Evolutionary conservation across 805 yeast species (phyloP).

Genomic region (Yamadazyma kitorensis): DNA sequence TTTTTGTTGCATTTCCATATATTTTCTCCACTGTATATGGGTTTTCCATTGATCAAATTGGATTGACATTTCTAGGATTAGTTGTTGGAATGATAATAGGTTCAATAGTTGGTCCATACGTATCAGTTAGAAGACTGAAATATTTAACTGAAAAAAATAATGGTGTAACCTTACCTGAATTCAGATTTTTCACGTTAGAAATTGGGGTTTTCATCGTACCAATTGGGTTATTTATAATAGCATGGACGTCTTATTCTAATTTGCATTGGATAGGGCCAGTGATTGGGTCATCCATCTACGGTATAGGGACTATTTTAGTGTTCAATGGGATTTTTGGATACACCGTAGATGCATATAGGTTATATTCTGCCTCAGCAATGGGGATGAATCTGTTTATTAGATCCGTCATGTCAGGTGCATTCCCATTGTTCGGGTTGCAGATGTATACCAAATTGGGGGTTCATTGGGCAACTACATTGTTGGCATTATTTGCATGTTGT

Average conservation of each 20-base stretch:
- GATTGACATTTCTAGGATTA: slow-evolving; percentile 31
- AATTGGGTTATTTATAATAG: slow-evolving; percentile 74
- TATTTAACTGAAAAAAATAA: slow-evolving; percentile 30
- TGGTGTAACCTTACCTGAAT: slow-evolving; percentile 65
- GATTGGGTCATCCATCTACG: slow-evolving; percentile 36
- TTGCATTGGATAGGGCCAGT: slow-evolving; percentile 70
- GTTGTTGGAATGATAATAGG: slow-evolving; percentile 36
- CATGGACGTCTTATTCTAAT: slow-evolving; percentile 68
- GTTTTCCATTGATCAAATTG: slow-evolving; percentile 21
- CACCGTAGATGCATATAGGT: slow-evolving; percentile 53
- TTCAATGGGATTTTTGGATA: slow-evolving; percentile 57
- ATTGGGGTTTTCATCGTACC: slow-evolving; percentile 68
- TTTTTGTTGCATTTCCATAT: slow-evolving; percentile 41
- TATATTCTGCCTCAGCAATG: slow-evolving; percentile 57
- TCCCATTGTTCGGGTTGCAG: slow-evolving; percentile 53
- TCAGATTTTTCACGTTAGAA: slow-evolving; percentile 70
- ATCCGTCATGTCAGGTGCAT: slow-evolving; percentile 52
- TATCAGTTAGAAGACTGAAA: slow-evolving; percentile 27
- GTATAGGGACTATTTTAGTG: slow-evolving; percentile 46
- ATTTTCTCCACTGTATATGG: slow-evolving; percentile 38
- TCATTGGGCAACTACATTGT: slow-evolving; percentile 53
- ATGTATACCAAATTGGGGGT: slow-evolving; percentile 48
- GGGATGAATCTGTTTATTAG: slow-evolving; percentile 58
- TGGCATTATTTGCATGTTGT: slow-evolving; percentile 49
- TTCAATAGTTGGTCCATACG: slow-evolving; percentile 23